Evolutionary conservation across 2,329 filamentous ascomycete species (phyloP).

Genomic region (Chaetoscypha palmicola): DNA sequence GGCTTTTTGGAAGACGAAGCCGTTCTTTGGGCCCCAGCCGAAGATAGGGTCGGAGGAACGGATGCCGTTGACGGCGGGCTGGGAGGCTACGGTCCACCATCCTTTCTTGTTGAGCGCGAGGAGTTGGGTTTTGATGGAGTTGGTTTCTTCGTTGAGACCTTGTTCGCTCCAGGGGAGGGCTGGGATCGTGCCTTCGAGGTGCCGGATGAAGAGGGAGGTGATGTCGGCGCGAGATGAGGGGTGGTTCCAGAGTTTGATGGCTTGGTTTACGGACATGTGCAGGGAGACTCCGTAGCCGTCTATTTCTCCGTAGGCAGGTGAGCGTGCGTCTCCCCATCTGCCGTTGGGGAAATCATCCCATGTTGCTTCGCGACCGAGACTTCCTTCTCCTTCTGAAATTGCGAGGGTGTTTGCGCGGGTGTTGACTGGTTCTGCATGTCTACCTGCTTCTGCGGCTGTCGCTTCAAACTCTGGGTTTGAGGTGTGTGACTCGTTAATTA

Average conservation of each 20-base stretch:
- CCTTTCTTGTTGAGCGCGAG: conserved; percentile 69
- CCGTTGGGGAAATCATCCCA: conserved; percentile 99
- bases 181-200: conserved; percentile 70
- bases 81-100: conserved; percentile 95
- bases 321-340: conserved; percentile 87
- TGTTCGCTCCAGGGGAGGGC: conserved; percentile 95
- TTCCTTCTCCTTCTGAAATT: conserved; percentile 88
- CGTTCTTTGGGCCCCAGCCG: conserved; percentile 87
- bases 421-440: conserved; percentile 68
- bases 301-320: conserved; percentile 90
- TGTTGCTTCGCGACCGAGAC: conserved; percentile 85
- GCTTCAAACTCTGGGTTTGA: conserved; percentile 62
- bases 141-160: conserved; percentile 75
- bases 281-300: conserved; percentile 97
- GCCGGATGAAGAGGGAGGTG: conserved; percentile 69
- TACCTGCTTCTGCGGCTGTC: conserved; percentile 66
- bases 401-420: conserved; percentile 78
- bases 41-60: conserved; percentile 71
- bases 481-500: conserved; percentile 59
- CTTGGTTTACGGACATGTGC: conserved; percentile 80
- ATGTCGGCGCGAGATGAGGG: conserved; percentile 67
- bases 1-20: conserved; percentile 96
- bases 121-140: conserved; percentile 69
- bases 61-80: conserved; percentile 86
- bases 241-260: conserved; percentile 77